A percentile compares a stretch with the other conserved stretches of the same genome.
Evolutionary conservation across 768 basidiomycete genomes (phyloP).

Genomic region (Megacollybia marginata): DNA sequence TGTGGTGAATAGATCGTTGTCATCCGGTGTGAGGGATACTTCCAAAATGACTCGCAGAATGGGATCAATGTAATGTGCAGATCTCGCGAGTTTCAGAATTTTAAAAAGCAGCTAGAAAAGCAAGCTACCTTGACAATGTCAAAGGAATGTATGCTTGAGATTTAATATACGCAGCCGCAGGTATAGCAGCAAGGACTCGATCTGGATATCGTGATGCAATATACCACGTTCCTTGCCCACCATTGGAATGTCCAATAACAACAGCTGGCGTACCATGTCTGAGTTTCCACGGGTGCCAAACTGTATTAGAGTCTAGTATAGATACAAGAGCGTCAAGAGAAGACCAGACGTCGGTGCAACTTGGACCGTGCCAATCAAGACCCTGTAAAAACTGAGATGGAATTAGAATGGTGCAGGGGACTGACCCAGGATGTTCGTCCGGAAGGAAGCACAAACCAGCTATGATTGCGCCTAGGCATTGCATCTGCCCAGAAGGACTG

Average conservation of each 20-base stretch:
- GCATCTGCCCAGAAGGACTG: conserved; percentile 56
- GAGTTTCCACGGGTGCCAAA: conserved; percentile 37
- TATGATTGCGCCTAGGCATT: conserved; percentile 46
- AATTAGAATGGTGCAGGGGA: neutral
- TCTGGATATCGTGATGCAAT: conserved; percentile 73
- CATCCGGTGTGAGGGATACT: conserved; percentile 70
- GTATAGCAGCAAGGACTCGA: conserved; percentile 58
- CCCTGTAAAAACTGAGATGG: conserved; percentile 40
- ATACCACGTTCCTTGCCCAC: conserved; percentile 88
- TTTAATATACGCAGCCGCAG: conserved; percentile 80
- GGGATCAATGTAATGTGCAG: conserved; percentile 75
- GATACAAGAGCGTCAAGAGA: conserved; percentile 47
- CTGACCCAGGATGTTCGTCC: conserved; percentile 78
- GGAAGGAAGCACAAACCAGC: conserved; percentile 79
- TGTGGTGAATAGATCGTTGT: conserved; percentile 80
- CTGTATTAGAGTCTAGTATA: conserved; percentile 30
- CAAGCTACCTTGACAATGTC: conserved; percentile 48
- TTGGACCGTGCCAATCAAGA: conserved; percentile 89
- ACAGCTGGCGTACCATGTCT: conserved; percentile 35
- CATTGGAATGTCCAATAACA: conserved; percentile 91
- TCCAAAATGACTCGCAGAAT: conserved; percentile 64
- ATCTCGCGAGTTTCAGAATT: conserved; percentile 26
- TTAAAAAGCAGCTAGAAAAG: neutral
- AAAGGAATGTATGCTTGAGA: conserved; percentile 82
- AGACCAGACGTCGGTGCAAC: conserved; percentile 61